A percentile compares a stretch with the other conserved stretches of the same genome.
phyloP scores from a whole-genome alignment of 331 rosid species.

The Arachis monticola region DNA sequence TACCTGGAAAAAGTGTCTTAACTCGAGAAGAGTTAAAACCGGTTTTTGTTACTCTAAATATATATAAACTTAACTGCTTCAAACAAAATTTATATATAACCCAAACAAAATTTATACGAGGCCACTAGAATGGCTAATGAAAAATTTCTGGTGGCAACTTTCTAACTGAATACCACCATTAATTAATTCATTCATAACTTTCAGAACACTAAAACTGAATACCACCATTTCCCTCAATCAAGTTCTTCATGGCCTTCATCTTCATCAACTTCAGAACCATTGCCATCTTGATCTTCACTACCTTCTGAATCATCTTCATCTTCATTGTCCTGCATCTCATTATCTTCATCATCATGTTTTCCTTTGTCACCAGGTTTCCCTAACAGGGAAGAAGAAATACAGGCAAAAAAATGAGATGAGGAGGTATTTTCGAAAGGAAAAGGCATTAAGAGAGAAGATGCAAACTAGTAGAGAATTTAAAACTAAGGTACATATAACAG shows the following conservation, averaged over 20 bases:
- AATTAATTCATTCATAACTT: background rate
- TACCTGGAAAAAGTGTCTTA: background rate
- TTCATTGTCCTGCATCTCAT: slow-evolving; percentile 28
- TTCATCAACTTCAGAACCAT: slow-evolving; percentile 41
- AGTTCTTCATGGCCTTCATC: slow-evolving; percentile 34
- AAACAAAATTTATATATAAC: background rate
- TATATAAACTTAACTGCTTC: background rate
- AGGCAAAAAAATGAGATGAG: background rate
- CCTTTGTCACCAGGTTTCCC: slow-evolving; percentile 46
- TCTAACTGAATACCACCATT: background rate
- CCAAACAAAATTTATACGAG: background rate
- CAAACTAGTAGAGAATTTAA: background rate
- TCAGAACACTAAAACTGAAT: background rate
- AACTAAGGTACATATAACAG: background rate
- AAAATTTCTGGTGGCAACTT: slow-evolving; percentile 32
- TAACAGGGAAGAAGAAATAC: slow-evolving; percentile 11
- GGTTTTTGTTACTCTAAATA: background rate
- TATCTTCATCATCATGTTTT: slow-evolving; percentile 48
- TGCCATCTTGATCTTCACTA: slow-evolving; percentile 41
- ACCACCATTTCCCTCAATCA: slow-evolving; percentile 28
- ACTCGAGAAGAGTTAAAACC: background rate
- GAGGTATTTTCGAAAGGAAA: slow-evolving; percentile 8
- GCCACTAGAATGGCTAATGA: slow-evolving; percentile 32
- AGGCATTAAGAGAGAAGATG: background rate
- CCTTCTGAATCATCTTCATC: slow-evolving; percentile 39